Base-by-base conservation (phyloP, 345 rosid genomes). In the Dovyalis caffra region DNA sequence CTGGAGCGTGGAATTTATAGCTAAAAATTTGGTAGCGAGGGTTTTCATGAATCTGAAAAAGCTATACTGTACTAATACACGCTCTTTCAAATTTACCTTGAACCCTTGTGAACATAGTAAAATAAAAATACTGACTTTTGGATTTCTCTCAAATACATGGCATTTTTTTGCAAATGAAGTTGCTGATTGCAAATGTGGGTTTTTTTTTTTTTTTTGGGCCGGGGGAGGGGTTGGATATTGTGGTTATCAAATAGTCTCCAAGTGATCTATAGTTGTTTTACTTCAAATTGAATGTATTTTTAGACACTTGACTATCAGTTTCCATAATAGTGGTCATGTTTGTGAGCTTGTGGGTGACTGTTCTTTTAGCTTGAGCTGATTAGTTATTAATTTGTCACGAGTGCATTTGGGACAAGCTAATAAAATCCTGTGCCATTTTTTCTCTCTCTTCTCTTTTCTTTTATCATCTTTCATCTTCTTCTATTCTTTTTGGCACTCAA, bases 181-280 rank as follows among this genome's bases (percentile, higher is more conserved):
- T 28, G 26, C 31, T 58, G 25, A 37, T 45, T 71, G 67, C 74
- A 53, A 37, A 29, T 16, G 63, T 72, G 75, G 66, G 73, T n/a
- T n/a, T n/a, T n/a, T n/a, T n/a, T n/a, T n/a, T n/a, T n/a, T n/a
- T n/a, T n/a, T n/a, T n/a, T n/a, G n/a, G n/a, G n/a, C n/a, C n/a
- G n/a, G n/a, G n/a, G n/a, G n/a, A n/a, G n/a, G n/a, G n/a, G n/a
- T n/a, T n/a, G n/a, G n/a, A n/a, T n/a, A n/a, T n/a, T n/a, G n/a
- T n/a, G n/a, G n/a, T n/a, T n/a, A n/a, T n/a, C n/a, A n/a, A n/a
- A n/a, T n/a, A 56, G 38, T 35, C 45, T 57, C 26, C 26, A 20
- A 70, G 45, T 21, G 37, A 3, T 49, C 49, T 23, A 4, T 45
- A 15, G 20, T 43, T 32, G 20, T 26, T 63, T 6, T 29, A 61